These are phyloP conservation scores for Zymoseptoria passerinii DNA, from an alignment of 2,329 filamentous ascomycete genomes.

Conservation along the genomic window DNA sequence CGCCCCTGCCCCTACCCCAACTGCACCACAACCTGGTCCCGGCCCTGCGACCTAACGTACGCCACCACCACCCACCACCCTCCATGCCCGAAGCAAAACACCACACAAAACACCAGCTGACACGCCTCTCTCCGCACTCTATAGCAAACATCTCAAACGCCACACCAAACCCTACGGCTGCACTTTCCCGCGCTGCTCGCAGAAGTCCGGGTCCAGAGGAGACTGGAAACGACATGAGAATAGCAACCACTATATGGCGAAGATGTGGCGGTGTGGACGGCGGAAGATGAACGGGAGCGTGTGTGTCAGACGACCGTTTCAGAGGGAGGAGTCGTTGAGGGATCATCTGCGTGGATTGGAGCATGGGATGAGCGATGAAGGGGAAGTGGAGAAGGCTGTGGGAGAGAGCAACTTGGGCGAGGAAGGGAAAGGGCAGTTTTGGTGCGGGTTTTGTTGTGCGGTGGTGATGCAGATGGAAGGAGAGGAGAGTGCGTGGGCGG, in stretches of 20 bases:
- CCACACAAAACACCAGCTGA: neutral
- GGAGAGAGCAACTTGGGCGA: conserved; percentile 43
- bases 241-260: conserved; percentile 63
- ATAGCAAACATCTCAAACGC: conserved; percentile 74
- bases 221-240: conserved; percentile 92
- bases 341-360: conserved; percentile 53
- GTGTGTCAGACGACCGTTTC: conserved; percentile 54
- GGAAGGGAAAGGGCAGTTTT: conserved; percentile 60
- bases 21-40: conserved; percentile 18
- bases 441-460: conserved; percentile 74
- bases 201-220: conserved; percentile 81
- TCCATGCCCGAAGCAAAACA: neutral
- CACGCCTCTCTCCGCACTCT: neutral
- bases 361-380: conserved; percentile 22
- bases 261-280: conserved; percentile 59
- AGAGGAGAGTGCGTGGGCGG: conserved; percentile 30
- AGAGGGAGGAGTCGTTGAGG: conserved; percentile 51
- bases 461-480: conserved; percentile 45
- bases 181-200: conserved; percentile 61
- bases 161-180: conserved; percentile 77
- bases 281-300: conserved; percentile 21
- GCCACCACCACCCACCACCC: conserved; percentile 7
- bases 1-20: conserved; percentile 7
- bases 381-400: conserved; percentile 27
- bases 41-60: conserved; percentile 36